Evolutionary conservation across 192 early-diverging fungal genomes (phyloP).

Genomic region (Chytriomyces confervae): DNA sequence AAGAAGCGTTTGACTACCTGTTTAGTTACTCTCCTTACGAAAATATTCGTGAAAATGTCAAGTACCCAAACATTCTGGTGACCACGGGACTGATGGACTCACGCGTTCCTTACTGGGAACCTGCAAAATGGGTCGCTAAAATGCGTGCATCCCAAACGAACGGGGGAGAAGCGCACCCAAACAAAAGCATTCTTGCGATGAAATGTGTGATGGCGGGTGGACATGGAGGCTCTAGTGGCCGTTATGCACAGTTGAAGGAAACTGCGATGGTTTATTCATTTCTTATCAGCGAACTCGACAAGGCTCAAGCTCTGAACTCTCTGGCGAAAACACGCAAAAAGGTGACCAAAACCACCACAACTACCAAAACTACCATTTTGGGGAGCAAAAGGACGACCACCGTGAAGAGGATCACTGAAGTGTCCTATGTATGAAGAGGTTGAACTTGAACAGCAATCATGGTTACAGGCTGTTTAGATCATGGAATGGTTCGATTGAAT

Average conservation of each 20-base stretch:
- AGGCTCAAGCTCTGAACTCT: not conserved
- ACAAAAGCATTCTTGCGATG: conserved; percentile 6
- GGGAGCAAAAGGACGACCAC: no score
- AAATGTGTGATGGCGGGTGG: conserved; percentile 35
- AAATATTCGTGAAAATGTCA: conserved; percentile 46
- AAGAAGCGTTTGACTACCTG: conserved; percentile 50
- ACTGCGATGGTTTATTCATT: conserved; percentile 48
- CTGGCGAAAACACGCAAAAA: not conserved
- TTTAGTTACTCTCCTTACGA: conserved; percentile 52
- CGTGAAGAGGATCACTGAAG: no score
- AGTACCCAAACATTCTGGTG: conserved; percentile 47
- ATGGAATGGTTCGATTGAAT: no score
- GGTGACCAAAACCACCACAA: not conserved
- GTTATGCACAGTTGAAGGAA: conserved; percentile 48
- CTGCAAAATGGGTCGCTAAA: conserved; percentile 85
- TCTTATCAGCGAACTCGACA: conserved; percentile 29
- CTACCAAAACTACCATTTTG: not conserved
- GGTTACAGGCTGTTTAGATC: no score
- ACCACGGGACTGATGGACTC: conserved; percentile 83
- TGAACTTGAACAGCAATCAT: no score
- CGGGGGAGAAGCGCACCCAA: not conserved
- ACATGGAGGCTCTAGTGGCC: conserved; percentile 49
- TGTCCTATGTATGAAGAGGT: no score
- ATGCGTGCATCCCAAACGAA: conserved; percentile 49
- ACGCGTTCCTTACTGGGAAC: conserved; percentile 83